These are phyloP conservation scores for Claviceps citrina DNA, from an alignment of 2,329 filamentous ascomycete genomes.

Conservation along the genomic window DNA sequence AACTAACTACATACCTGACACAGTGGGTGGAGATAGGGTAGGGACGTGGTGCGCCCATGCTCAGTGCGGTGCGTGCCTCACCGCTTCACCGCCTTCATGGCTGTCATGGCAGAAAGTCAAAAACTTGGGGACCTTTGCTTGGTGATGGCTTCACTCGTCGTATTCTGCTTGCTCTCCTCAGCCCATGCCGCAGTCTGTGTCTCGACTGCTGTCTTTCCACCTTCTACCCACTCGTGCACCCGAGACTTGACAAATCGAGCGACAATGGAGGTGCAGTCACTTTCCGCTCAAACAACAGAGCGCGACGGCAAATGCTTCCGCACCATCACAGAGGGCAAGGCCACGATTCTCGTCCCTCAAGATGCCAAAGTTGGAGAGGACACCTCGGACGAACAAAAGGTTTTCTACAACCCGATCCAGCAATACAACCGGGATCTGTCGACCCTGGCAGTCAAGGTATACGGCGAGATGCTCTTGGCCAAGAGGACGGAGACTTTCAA, in stretches of 20 bases:
- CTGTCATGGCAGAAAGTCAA: conserved; percentile 5
- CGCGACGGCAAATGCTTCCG: conserved; percentile 33
- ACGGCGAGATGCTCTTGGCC: conserved; percentile 51
- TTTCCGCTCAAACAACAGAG: conserved; percentile 13
- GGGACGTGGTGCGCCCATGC: too few species aligned
- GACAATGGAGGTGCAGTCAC: conserved; percentile 8
- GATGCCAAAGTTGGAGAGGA: conserved; percentile 30
- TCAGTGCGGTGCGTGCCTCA: too few species aligned
- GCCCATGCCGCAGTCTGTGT: background rate
- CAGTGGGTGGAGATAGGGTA: too few species aligned
- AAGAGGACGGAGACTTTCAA: conserved; percentile 25
- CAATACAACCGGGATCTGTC: conserved; percentile 97
- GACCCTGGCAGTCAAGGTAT: conserved; percentile 79
- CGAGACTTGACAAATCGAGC: conserved; percentile 2
- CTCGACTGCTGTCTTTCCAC: background rate
- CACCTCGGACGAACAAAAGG: conserved; percentile 52
- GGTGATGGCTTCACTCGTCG: conserved; percentile 2
- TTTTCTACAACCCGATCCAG: conserved; percentile 98
- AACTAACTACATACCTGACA: too few species aligned
- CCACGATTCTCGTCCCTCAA: conserved; percentile 39
- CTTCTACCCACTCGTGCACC: background rate
- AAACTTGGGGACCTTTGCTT: conserved; percentile 10
- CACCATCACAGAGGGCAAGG: conserved; percentile 39
- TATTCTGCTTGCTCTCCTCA: background rate
- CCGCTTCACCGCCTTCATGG: conserved; percentile 10